These are phyloP conservation scores for Volvox carteri DNA, from an alignment of 163 green algal genomes.

Conservation along the genomic window DNA sequence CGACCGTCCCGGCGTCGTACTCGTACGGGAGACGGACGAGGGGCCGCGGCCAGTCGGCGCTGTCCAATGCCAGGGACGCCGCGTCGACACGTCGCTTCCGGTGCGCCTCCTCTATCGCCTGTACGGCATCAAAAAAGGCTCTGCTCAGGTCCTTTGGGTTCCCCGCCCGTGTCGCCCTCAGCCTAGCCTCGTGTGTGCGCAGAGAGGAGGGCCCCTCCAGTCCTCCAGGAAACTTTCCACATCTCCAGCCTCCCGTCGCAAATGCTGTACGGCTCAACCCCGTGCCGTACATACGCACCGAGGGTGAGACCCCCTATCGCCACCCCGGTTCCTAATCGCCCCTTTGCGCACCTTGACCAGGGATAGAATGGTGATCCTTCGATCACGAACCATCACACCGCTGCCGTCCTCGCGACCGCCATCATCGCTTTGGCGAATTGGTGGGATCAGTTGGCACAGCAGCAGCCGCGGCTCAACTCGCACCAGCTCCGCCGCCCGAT, in stretches of 20 bases:
- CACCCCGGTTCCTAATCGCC: too few relatives aligned
- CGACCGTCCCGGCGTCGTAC: not conserved
- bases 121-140: not conserved
- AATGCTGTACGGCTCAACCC: too few relatives aligned
- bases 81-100: not conserved
- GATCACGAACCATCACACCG: not conserved
- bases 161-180: too few relatives aligned
- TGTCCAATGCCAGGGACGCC: not conserved
- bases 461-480: constrained; percentile 24
- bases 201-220: too few relatives aligned
- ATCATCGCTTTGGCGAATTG: not conserved
- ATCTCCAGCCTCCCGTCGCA: too few relatives aligned
- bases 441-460: constrained; percentile 21
- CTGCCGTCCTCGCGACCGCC: not conserved
- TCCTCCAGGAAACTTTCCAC: too few relatives aligned
- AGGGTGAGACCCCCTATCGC: too few relatives aligned
- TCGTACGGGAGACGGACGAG: constrained; percentile 12
- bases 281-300: too few relatives aligned
- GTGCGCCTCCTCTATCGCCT: constrained; percentile 1
- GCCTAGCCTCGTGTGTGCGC: too few relatives aligned
- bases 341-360: constrained; percentile 14
- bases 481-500: not conserved
- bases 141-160: too few relatives aligned
- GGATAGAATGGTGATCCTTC: not conserved
- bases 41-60: not conserved